A percentile compares a stretch with the other conserved stretches of the same genome.
phyloP scores from a whole-genome alignment of 768 basidiomycete genomes.

The Paxillus involutus region DNA sequence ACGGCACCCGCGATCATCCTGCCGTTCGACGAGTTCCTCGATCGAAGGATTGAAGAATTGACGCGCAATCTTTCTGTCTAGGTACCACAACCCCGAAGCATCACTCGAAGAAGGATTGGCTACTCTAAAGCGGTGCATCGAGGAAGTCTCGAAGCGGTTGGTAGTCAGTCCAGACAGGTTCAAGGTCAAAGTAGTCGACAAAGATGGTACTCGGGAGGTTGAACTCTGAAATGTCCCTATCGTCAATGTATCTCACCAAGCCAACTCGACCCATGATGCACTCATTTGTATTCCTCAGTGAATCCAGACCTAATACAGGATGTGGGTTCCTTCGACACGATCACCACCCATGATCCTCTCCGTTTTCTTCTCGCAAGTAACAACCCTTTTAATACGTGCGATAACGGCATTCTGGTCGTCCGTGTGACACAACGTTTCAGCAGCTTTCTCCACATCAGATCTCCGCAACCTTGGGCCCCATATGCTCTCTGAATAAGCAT shows the following conservation, averaged over 20 bases:
- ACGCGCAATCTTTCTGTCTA: slow-evolving; percentile 24
- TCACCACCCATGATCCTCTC: slow-evolving; percentile 57
- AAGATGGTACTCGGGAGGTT: slow-evolving; percentile 82
- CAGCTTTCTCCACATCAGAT: slow-evolving; percentile 45
- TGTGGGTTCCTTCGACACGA: slow-evolving; percentile 33
- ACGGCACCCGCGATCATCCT: background rate
- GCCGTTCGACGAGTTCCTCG: background rate
- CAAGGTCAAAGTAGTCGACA: slow-evolving; percentile 91
- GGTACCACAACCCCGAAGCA: slow-evolving; percentile 91
- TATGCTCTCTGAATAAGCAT: slow-evolving; percentile 55
- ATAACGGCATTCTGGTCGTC: slow-evolving; percentile 17
- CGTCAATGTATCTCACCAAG: background rate
- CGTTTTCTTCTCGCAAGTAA: slow-evolving; percentile 50
- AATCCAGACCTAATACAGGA: slow-evolving; percentile 18
- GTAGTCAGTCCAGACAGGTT: slow-evolving; percentile 79
- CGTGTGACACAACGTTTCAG: slow-evolving; percentile 4
- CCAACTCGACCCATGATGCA: background rate
- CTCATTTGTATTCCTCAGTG: background rate
- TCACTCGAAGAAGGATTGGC: slow-evolving; percentile 83
- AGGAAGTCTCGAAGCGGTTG: slow-evolving; percentile 83
- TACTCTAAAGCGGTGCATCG: slow-evolving; percentile 80
- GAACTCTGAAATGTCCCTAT: slow-evolving; percentile 49
- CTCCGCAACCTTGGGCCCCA: slow-evolving; percentile 56
- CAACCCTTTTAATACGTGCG: slow-evolving; percentile 38
- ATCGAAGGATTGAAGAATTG: background rate